Evolutionary conservation across 2,329 filamentous ascomycete genomes (phyloP).

Genomic region (Fusarium tricinctum): DNA sequence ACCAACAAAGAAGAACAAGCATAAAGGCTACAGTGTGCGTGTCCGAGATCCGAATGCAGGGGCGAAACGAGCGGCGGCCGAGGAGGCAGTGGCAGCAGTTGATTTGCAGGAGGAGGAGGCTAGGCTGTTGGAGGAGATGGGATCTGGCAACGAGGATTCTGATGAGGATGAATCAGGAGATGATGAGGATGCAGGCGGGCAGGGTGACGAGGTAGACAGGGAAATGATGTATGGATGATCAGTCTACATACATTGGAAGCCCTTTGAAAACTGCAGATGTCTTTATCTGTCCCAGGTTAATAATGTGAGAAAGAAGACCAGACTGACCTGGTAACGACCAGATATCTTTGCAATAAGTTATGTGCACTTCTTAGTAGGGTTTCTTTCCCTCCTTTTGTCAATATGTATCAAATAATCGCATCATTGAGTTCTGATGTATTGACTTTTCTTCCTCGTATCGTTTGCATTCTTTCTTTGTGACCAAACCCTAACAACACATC

Average conservation of each 20-base stretch:
- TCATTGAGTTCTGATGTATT: background rate
- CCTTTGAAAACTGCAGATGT: background rate
- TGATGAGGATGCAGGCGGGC: constrained; percentile 44
- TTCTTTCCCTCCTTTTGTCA: background rate
- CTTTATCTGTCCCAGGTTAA: background rate
- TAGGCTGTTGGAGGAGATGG: constrained; percentile 43
- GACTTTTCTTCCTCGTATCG: background rate
- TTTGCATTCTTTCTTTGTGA: background rate
- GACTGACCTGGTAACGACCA: background rate
- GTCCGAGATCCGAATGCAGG: constrained; percentile 46
- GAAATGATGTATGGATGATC: constrained; percentile 28
- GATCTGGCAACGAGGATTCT: constrained; percentile 48
- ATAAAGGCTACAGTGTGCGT: constrained; percentile 55
- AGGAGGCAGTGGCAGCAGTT: constrained; percentile 29
- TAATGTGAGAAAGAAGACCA: background rate
- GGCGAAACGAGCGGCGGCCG: constrained; percentile 34
- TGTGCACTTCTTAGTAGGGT: background rate
- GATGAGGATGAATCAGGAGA: constrained; percentile 50
- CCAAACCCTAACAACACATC: background rate
- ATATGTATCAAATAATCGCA: background rate
- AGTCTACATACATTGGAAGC: background rate
- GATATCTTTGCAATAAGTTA: background rate
- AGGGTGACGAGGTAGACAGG: constrained; percentile 24
- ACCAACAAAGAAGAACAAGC: constrained; percentile 55
- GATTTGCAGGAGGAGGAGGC: constrained; percentile 48